Percentiles rank a stretch among this genome's conserved stretches.
phyloP scores from a whole-genome alignment of 306 rosid genomes.

The Acacia crassicarpa region DNA sequence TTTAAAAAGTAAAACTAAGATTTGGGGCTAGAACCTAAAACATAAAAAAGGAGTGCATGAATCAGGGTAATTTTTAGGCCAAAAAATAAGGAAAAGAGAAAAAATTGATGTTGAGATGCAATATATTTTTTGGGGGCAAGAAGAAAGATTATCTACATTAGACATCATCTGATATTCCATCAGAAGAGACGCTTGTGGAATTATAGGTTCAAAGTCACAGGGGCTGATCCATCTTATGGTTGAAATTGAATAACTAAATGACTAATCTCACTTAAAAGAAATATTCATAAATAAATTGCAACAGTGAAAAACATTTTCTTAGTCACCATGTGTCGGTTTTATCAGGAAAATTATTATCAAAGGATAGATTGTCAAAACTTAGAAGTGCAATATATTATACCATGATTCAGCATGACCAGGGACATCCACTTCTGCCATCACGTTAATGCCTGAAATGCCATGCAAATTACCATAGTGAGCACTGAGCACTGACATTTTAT shows the following conservation, averaged over 20 bases:
- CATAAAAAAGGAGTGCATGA: slow-evolving; percentile 16
- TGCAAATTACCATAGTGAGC: slow-evolving; percentile 20
- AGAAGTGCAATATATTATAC: slow-evolving; percentile 44
- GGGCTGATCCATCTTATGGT: neutral
- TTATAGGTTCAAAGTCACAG: slow-evolving; percentile 4
- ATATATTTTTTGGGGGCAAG: slow-evolving; percentile 2
- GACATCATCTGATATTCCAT: slow-evolving; percentile 23
- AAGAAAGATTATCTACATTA: neutral
- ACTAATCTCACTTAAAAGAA: slow-evolving; percentile 9
- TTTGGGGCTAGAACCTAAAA: neutral
- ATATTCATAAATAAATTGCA: neutral
- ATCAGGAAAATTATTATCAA: slow-evolving; percentile 6
- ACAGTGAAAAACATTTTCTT: neutral
- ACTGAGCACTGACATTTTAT: slow-evolving; percentile 4
- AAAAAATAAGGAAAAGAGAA: slow-evolving; percentile 20
- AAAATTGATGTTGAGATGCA: slow-evolving; percentile 13
- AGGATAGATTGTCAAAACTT: neutral
- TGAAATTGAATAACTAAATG: neutral
- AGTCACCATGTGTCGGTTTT: slow-evolving; percentile 9
- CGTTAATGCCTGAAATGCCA: slow-evolving; percentile 72
- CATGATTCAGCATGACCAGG: slow-evolving; percentile 98
- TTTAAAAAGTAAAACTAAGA: neutral
- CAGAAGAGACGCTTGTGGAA: slow-evolving; percentile 1
- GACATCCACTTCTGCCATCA: slow-evolving; percentile 94
- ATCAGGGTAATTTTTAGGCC: slow-evolving; percentile 15